phyloP scores from a whole-genome alignment of 2,329 filamentous ascomycete species.

The Blastomyces emzantsi region DNA sequence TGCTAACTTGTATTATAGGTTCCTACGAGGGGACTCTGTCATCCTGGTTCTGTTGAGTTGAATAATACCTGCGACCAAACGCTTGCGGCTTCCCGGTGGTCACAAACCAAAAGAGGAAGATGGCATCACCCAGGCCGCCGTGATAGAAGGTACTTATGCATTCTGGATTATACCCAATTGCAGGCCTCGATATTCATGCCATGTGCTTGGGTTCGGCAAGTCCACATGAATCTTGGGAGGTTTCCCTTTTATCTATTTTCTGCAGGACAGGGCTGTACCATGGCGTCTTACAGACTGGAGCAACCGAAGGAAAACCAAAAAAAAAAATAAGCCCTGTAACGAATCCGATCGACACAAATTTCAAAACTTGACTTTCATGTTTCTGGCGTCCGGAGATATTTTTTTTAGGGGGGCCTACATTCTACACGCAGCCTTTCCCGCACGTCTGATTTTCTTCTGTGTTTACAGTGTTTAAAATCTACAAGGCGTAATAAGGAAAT shows the following conservation, averaged over 20 bases:
- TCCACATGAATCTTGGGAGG: neutral
- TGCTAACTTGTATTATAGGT: constrained; percentile 44
- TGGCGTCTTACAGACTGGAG: neutral
- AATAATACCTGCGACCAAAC: constrained; percentile 16
- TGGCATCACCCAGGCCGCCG: constrained; percentile 2
- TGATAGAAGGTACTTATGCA: constrained; percentile 2
- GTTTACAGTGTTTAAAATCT: neutral
- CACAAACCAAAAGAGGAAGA: neutral
- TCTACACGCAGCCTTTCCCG: neutral
- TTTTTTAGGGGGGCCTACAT: neutral
- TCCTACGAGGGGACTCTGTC: constrained; percentile 77
- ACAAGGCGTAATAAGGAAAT: neutral
- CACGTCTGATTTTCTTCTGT: neutral
- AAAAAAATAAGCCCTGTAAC: constrained; percentile 2
- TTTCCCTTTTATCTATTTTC: neutral
- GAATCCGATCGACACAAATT: constrained; percentile 2
- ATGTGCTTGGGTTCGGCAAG: neutral
- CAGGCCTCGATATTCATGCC: neutral
- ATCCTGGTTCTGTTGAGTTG: constrained; percentile 78
- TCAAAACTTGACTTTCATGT: neutral
- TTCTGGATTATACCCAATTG: constrained; percentile 3
- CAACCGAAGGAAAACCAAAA: neutral
- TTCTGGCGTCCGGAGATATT: constrained; percentile 4
- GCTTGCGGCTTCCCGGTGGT: neutral
- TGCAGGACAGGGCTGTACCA: neutral